Base-by-base conservation (phyloP, 768 basidiomycete species). In the Rhizopogon sp. region DNA sequence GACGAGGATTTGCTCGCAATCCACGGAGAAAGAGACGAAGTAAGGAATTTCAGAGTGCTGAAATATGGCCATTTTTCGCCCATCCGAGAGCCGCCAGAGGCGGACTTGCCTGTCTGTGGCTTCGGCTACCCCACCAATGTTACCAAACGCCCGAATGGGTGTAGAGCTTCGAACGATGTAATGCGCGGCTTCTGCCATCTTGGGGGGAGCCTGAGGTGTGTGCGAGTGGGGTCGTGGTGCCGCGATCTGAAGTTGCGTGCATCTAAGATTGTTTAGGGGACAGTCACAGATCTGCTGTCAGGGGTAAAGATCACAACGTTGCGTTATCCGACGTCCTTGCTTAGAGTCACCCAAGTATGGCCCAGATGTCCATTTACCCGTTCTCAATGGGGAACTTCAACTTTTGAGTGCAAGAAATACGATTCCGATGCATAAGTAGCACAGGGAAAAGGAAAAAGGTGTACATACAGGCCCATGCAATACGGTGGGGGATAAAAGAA, bases 71-170 rank as follows among this genome's bases (percentile, higher is more conserved):
- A 43, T 43, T 20, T 11, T 43, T 43, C 13, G 13, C 25, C 22
- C 13, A 43, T 43, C 43, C 39, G 37, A 29, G 8, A 64, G 31
- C 11, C 70, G 59, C 69, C 69, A 39, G 41, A 42, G 41, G 41
- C 41, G 41, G 4, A 42, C 41, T 17, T 42, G 20, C n/a, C 3
- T 42, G 3, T 42, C 20, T 11, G 10, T 13, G 20, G 11, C 11
- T 22, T 11, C 17, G 5, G 42, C 42, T 7, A 43, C 20, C 6
- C 1, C 31, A 7, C 31, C 31, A 31, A 31, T 7, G 9, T 31
- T 31, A 31, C 9, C 7, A 31, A 31, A 31, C 9, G 31, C 31
- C 31, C 31, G 31, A 31, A 31, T 2, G 6, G 31, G 31, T 31
- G 31, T 31, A 8, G 31, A 31, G 31, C 31, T 31, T 31, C 31